Conservation (phyloP, 2,329 filamentous ascomycete species). For the Xylaria sp. region DNA sequence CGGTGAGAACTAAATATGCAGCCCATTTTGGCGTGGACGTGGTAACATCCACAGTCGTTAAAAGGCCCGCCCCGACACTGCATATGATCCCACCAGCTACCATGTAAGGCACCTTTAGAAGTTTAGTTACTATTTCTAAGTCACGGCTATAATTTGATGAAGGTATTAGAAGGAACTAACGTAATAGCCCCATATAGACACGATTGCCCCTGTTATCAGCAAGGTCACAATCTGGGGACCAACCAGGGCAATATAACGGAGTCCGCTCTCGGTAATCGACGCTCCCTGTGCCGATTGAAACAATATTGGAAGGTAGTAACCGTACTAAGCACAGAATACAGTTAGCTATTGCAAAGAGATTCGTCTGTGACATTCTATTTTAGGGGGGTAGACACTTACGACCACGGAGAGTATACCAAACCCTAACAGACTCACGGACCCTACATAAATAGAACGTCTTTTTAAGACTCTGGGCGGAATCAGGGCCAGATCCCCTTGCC, state of each 20-base stretch:
- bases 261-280: constrained; percentile 16
- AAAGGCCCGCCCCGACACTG: constrained; percentile 17
- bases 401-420: not conserved
- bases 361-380: no score
- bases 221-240: constrained; percentile 12
- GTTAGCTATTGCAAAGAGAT: no score
- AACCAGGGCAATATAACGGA: constrained; percentile 20
- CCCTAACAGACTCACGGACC: not conserved
- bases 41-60: not conserved
- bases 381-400: not conserved
- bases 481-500: constrained; percentile 10
- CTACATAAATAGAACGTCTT: constrained; percentile 22
- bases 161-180: constrained; percentile 4
- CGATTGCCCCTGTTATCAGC: constrained; percentile 7
- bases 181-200: constrained; percentile 26
- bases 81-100: constrained; percentile 8
- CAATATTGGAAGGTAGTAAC: constrained; percentile 25
- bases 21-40: constrained; percentile 14
- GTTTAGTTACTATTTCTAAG: not conserved
- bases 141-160: no score
- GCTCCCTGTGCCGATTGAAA: constrained; percentile 25
- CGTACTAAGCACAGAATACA: constrained; percentile 11
- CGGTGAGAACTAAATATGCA: constrained; percentile 19
- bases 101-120: constrained; percentile 26
- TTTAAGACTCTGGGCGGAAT: constrained; percentile 20